Evolutionary conservation across 1,284 basidiomycete genomes (phyloP).

Genomic region (Coriolopsis trogii): DNA sequence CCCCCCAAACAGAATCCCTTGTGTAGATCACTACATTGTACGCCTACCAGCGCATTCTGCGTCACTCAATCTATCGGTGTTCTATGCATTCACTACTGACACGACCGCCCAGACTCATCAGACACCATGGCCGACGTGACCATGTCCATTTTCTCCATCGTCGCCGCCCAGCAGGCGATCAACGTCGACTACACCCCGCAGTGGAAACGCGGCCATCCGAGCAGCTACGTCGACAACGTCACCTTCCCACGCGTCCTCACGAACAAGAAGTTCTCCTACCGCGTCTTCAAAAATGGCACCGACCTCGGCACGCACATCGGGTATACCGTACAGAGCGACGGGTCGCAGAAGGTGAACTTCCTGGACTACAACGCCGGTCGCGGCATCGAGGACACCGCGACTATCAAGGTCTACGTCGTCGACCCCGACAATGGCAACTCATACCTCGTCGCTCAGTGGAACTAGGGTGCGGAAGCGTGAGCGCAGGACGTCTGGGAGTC

Average conservation of each 20-base stretch:
- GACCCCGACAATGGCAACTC: constrained; percentile 17
- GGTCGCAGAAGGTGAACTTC: constrained; percentile 28
- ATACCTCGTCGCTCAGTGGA: constrained; percentile 21
- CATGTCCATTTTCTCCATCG: background rate
- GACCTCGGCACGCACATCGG: constrained; percentile 22
- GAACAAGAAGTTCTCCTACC: constrained; percentile 25
- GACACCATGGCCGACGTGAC: background rate
- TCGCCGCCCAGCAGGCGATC: background rate
- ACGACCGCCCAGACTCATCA: background rate
- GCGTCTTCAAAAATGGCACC: constrained; percentile 15
- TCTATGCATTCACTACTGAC: background rate
- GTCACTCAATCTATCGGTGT: too few species aligned
- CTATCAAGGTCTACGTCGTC: constrained; percentile 24
- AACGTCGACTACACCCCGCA: constrained; percentile 17
- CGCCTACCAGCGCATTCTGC: too few species aligned
- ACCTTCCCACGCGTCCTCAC: constrained; percentile 22
- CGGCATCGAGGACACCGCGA: constrained; percentile 11
- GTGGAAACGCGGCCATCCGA: constrained; percentile 27
- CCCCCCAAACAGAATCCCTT: too few species aligned
- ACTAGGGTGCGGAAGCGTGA: constrained; percentile 1
- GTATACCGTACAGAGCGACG: constrained; percentile 15
- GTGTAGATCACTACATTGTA: too few species aligned
- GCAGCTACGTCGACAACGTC: constrained; percentile 23
- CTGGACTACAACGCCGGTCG: constrained; percentile 26
- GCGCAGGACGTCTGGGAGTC: too few species aligned